Conservation (phyloP, 192 early-diverging fungal genomes). For the Irineochytrium annulatum region DNA sequence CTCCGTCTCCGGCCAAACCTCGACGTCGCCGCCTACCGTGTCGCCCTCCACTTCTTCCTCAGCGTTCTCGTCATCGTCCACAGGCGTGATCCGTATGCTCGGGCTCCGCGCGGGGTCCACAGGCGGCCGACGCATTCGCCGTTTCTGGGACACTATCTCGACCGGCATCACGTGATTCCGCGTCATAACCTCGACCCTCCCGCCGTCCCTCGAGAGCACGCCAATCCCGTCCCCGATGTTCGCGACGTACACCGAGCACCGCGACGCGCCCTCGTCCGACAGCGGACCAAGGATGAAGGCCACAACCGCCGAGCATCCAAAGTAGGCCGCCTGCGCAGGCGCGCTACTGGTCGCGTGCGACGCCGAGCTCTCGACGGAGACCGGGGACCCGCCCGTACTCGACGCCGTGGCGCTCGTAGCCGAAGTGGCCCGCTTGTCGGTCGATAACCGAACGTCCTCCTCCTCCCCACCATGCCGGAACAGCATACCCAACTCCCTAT, state of each 20-base stretch:
- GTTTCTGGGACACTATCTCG: conserved; percentile 5
- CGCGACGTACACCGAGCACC: conserved; percentile 70
- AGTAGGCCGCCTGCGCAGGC: too few species aligned
- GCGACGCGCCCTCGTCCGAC: not conserved
- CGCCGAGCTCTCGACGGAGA: not conserved
- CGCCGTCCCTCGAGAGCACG: conserved; percentile 69
- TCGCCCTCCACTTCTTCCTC: too few species aligned
- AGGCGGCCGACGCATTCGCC: not conserved
- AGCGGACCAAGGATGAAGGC: conserved; percentile 69
- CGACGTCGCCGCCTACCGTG: conserved; percentile 1
- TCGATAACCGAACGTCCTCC: not conserved
- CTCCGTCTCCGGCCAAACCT: conserved; percentile 31
- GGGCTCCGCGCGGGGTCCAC: not conserved
- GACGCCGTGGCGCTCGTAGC: not conserved
- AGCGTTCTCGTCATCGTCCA: not conserved
- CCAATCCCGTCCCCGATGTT: conserved; percentile 83
- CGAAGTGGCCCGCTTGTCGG: not conserved
- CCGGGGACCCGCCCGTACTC: not conserved
- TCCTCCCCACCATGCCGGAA: too few species aligned
- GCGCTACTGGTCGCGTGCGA: too few species aligned
- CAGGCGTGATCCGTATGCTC: conserved; percentile 5
- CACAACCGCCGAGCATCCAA: conserved; percentile 77
- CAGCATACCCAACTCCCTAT: conserved; percentile 66
- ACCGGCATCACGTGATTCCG: conserved; percentile 63
- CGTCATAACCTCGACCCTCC: conserved; percentile 63